Conservation (phyloP, 2,329 filamentous ascomycete genomes). For the Fusarium sambucinum region DNA sequence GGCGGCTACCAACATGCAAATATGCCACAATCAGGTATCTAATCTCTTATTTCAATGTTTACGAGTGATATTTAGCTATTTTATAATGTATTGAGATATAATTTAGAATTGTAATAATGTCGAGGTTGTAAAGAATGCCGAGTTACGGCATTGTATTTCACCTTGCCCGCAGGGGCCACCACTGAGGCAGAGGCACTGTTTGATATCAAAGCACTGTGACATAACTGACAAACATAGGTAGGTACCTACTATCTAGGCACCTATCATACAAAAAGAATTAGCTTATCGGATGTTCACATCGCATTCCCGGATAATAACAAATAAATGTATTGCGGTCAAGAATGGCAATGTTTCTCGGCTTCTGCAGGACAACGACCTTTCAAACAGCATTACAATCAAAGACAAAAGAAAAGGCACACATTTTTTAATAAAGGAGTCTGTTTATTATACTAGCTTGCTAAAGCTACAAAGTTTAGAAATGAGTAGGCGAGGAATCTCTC, state of each 20-base stretch:
- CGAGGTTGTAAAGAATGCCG: background rate
- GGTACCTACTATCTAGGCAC: no score
- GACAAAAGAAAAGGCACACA: background rate
- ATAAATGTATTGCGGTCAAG: background rate
- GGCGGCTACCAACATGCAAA: background rate
- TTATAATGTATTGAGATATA: background rate
- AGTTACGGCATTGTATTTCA: conserved; percentile 1
- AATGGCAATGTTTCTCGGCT: background rate
- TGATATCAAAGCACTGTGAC: background rate
- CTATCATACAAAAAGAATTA: background rate
- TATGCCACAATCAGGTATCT: background rate
- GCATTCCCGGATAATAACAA: background rate
- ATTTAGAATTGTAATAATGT: background rate
- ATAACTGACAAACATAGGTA: background rate
- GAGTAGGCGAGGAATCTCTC: conserved; percentile 13
- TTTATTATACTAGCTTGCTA: conserved; percentile 8
- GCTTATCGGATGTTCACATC: background rate
- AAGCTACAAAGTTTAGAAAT: conserved; percentile 17
- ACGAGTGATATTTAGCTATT: no score
- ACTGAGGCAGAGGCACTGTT: background rate
- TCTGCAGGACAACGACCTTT: background rate
- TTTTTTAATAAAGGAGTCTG: conserved; percentile 3
- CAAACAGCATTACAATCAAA: background rate
- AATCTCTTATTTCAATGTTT: background rate
- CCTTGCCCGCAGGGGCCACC: background rate